Evolutionary conservation across 768 basidiomycete species (phyloP).

Genomic region (Galerina marginata): DNA sequence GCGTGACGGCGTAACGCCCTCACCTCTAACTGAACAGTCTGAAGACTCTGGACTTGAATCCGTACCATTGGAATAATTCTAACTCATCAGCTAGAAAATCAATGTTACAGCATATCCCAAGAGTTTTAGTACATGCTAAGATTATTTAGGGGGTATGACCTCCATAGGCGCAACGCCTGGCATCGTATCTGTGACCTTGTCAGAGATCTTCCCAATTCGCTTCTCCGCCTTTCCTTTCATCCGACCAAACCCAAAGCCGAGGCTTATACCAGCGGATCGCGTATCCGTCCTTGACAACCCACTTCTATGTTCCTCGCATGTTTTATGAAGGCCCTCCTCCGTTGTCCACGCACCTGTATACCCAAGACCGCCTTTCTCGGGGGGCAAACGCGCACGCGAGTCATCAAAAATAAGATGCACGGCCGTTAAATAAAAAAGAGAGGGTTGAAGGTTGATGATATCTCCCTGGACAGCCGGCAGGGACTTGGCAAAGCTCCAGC

Average conservation of each 20-base stretch:
- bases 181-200: not conserved
- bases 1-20: too few species aligned
- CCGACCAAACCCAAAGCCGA: slow-evolving; percentile 44
- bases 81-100: too few species aligned
- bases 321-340: slow-evolving; percentile 61
- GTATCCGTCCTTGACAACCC: slow-evolving; percentile 36
- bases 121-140: too few species aligned
- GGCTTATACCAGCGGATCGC: slow-evolving; percentile 46
- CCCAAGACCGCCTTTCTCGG: slow-evolving; percentile 65
- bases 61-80: too few species aligned
- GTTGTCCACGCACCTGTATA: slow-evolving; percentile 65
- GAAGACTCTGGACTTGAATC: too few species aligned
- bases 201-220: not conserved
- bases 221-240: slow-evolving; percentile 1
- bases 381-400: slow-evolving; percentile 61
- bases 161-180: slow-evolving; percentile 34
- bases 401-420: slow-evolving; percentile 70
- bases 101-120: too few species aligned
- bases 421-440: slow-evolving; percentile 56
- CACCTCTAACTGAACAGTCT: too few species aligned
- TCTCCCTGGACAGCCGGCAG: slow-evolving; percentile 55
- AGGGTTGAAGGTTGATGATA: slow-evolving; percentile 61
- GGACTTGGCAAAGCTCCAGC: slow-evolving; percentile 30
- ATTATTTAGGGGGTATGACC: slow-evolving; percentile 18
- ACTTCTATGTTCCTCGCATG: slow-evolving; percentile 49